Evolutionary conservation across 352 stramenopile genomes (phyloP).

Genomic region (Pythium sp.): DNA sequence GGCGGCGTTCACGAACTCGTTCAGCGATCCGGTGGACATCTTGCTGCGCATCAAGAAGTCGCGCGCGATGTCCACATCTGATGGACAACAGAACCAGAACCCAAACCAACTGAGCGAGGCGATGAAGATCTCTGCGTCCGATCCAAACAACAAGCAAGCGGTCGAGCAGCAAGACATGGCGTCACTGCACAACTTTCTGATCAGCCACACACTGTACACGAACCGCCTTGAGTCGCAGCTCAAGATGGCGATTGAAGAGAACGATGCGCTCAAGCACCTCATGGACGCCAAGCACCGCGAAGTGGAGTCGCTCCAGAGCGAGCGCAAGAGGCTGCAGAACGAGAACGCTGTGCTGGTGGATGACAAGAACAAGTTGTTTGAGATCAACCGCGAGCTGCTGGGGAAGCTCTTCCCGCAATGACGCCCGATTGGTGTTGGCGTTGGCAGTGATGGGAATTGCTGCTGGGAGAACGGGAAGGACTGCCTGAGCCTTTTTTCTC

Average conservation of each 20-base stretch:
- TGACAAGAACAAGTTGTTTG: conserved; percentile 79
- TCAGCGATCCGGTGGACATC: conserved; percentile 76
- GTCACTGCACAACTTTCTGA: conserved; percentile 68
- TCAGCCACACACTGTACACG: conserved; percentile 66
- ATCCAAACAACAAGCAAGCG: conserved; percentile 22
- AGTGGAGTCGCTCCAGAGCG: conserved; percentile 44
- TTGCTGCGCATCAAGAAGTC: conserved; percentile 77
- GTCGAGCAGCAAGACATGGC: conserved; percentile 53
- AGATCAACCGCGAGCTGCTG: conserved; percentile 72
- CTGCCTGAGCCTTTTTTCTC: conserved; percentile 9
- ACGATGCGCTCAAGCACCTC: conserved; percentile 48
- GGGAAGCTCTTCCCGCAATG: conserved; percentile 67
- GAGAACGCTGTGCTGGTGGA: conserved; percentile 66
- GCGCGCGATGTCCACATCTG: conserved; percentile 21
- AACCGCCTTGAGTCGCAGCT: conserved; percentile 73
- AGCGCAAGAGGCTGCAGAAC: conserved; percentile 61
- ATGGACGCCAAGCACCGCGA: conserved; percentile 54
- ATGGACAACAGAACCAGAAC: conserved; percentile 15
- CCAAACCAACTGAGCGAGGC: conserved; percentile 14
- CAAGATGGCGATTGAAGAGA: conserved; percentile 64
- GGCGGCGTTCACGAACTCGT: conserved; percentile 49
- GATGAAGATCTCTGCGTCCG: conserved; percentile 22
- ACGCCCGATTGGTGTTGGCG: conserved; percentile 8
- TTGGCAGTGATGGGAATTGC: neutral
- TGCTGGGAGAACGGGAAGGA: conserved; percentile 4